phyloP scores from a whole-genome alignment of 345 rosid genomes.

The Fremontodendron californicum region DNA sequence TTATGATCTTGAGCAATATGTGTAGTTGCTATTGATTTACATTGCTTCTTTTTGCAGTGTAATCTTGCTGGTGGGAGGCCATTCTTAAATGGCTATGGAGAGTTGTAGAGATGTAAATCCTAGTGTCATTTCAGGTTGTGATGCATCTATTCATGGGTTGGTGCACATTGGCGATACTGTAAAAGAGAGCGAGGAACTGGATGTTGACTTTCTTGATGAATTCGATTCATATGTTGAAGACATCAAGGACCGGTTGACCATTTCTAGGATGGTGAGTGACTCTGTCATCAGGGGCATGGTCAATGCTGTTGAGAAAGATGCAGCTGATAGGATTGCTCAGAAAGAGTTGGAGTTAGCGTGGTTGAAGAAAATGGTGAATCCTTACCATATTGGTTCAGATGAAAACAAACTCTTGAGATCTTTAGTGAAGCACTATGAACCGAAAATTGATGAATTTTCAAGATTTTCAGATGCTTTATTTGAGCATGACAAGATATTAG shows the following conservation, averaged over 20 bases:
- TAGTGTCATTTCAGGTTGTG: slow-evolving; percentile 15
- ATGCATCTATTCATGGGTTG: slow-evolving; percentile 9
- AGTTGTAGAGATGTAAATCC: slow-evolving; percentile 26
- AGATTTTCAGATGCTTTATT: slow-evolving; percentile 14
- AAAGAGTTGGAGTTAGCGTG: slow-evolving; percentile 60
- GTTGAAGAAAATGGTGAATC: slow-evolving; percentile 38
- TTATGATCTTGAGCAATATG: not conserved
- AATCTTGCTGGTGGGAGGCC: slow-evolving; percentile 9
- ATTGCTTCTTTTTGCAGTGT: not conserved
- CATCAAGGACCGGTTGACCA: slow-evolving; percentile 43
- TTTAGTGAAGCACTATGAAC: slow-evolving; percentile 11
- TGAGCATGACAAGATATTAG: slow-evolving; percentile 25
- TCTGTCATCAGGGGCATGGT: slow-evolving; percentile 75
- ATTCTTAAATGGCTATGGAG: slow-evolving; percentile 27
- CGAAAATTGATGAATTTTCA: slow-evolving; percentile 2
- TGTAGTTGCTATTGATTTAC: not conserved
- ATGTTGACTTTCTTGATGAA: slow-evolving; percentile 44
- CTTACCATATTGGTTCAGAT: slow-evolving; percentile 28
- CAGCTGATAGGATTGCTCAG: slow-evolving; percentile 55
- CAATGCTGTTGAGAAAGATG: slow-evolving; percentile 59
- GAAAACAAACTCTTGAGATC: slow-evolving; percentile 12
- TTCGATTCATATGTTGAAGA: slow-evolving; percentile 63
- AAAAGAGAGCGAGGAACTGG: slow-evolving; percentile 47
- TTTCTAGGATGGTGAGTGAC: slow-evolving; percentile 78
- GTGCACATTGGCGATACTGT: slow-evolving; percentile 14